Percentiles rank a stretch among this genome's conserved stretches.
Evolutionary conservation across 2,329 filamentous ascomycete genomes (phyloP).

Genomic region (Exophiala lecanii-corni): DNA sequence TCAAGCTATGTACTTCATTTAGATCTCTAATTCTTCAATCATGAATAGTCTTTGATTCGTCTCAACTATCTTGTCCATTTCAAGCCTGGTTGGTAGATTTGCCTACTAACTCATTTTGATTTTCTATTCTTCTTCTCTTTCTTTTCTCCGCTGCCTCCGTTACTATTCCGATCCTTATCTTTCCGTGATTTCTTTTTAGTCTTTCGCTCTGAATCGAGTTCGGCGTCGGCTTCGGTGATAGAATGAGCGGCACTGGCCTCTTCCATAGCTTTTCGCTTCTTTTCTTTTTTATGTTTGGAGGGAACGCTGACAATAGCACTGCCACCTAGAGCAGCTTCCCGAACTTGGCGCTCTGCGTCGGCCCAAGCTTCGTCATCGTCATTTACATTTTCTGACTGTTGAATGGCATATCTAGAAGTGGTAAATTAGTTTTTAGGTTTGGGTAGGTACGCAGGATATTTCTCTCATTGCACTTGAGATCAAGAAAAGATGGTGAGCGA

Average conservation of each 20-base stretch:
- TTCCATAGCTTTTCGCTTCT: conserved; percentile 67
- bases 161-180: conserved; percentile 6
- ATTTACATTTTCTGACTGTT: conserved; percentile 37
- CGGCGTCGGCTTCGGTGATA: conserved; percentile 29
- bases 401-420: conserved; percentile 41
- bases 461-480: too few relatives aligned
- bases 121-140: conserved; percentile 29
- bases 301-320: conserved; percentile 74
- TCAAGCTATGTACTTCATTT: too few relatives aligned
- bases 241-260: conserved; percentile 46
- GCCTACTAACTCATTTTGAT: too few relatives aligned
- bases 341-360: conserved; percentile 69
- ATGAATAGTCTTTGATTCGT: too few relatives aligned
- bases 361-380: conserved; percentile 50
- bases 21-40: too few relatives aligned
- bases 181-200: conserved; percentile 36
- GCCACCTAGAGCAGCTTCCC: conserved; percentile 44
- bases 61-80: too few relatives aligned
- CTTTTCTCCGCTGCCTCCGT: neutral
- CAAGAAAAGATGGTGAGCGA: conserved; percentile 15
- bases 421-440: conserved; percentile 38
- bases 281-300: conserved; percentile 53
- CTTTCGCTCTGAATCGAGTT: conserved; percentile 33
- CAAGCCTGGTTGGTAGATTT: too few relatives aligned
- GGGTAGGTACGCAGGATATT: conserved; percentile 6